These are phyloP conservation scores for Trifolium subterraneum DNA, from an alignment of 306 rosid species.

Conservation along the genomic window DNA sequence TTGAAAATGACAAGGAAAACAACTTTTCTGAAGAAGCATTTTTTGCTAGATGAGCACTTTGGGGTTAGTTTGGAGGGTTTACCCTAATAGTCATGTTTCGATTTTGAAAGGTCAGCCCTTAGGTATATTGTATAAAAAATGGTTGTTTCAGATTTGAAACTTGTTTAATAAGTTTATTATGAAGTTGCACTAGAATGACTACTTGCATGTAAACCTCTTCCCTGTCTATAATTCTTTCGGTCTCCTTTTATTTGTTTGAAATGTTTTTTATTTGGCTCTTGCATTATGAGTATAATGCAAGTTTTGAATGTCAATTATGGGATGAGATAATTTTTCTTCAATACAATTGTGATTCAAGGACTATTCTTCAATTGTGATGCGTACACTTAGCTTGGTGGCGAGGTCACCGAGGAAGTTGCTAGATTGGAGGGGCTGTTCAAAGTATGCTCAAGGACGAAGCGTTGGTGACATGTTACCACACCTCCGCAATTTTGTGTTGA, in stretches of 20 bases:
- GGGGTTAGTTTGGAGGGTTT: not conserved
- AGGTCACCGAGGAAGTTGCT: no score
- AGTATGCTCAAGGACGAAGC: no score
- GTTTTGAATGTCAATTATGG: not conserved
- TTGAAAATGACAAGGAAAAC: slow-evolving; percentile 34
- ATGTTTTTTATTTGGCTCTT: not conserved
- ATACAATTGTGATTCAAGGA: not conserved
- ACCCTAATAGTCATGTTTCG: not conserved
- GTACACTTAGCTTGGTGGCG: no score
- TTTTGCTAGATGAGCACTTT: slow-evolving; percentile 25
- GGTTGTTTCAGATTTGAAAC: not conserved
- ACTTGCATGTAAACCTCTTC: not conserved
- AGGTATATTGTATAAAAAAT: not conserved
- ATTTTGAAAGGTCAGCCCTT: not conserved
- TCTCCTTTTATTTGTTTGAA: not conserved
- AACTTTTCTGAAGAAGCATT: slow-evolving; percentile 17
- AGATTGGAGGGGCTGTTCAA: no score
- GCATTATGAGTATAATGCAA: slow-evolving; percentile 1
- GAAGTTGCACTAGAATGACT: not conserved
- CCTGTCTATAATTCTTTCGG: not conserved
- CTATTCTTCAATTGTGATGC: not conserved
- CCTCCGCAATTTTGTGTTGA: no score
- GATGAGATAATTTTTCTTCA: not conserved
- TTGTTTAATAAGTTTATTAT: not conserved
- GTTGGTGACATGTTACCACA: no score